Percentiles rank a stretch among this genome's conserved stretches.
Evolutionary conservation across 2,329 filamentous ascomycete species (phyloP).

Genomic region (Diaporthe aspalathi): DNA sequence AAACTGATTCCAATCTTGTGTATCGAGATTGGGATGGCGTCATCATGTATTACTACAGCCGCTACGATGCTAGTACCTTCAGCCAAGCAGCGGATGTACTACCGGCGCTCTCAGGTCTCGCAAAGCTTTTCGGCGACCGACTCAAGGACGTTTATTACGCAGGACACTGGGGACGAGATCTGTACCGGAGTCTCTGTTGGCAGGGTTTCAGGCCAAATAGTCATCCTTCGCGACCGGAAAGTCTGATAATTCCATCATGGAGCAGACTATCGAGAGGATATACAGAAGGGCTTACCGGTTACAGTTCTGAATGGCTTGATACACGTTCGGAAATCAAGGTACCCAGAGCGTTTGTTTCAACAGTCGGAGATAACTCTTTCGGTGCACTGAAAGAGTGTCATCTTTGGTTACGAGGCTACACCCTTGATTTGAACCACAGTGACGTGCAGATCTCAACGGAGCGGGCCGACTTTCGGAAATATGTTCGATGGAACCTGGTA

Average conservation of each 20-base stretch:
- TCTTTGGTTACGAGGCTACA: not conserved
- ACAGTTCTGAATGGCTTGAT: not conserved
- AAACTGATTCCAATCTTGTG: rapidly evolving
- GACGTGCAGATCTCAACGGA: not conserved
- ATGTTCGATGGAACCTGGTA: not conserved
- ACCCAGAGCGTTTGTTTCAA: not conserved
- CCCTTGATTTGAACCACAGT: not conserved
- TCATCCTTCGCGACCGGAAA: not conserved
- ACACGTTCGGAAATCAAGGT: not conserved
- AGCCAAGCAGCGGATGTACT: not conserved
- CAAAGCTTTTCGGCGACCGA: not conserved
- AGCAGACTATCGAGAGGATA: not conserved
- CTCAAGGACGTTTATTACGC: conserved; percentile 2
- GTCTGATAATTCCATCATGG: not conserved
- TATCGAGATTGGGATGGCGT: not conserved
- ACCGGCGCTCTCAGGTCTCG: not conserved
- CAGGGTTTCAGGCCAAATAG: rapidly evolving
- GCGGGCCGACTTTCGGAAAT: no score
- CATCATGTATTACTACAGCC: not conserved
- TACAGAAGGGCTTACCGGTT: not conserved
- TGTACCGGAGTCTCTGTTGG: not conserved
- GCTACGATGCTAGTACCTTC: not conserved
- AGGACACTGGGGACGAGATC: conserved; percentile 9
- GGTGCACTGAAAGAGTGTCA: not conserved
- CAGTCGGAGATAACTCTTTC: not conserved